These are phyloP conservation scores for Coemansia asiatica DNA, from an alignment of 192 early-diverging fungal genomes.

Conservation along the genomic window DNA sequence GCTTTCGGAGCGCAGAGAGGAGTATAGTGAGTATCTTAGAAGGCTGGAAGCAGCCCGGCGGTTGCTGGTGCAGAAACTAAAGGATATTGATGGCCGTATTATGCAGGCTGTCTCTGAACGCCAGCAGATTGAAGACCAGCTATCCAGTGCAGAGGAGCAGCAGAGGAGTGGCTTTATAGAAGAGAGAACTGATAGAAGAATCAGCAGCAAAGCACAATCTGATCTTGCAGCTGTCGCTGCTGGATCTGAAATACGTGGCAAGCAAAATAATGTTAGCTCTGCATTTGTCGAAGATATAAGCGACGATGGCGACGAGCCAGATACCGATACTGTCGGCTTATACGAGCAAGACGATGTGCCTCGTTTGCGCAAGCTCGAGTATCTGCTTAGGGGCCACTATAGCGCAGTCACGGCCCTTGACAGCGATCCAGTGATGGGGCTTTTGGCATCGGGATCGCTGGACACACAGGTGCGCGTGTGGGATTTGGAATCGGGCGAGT, in stretches of 20 bases:
- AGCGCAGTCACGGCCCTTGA: constrained; percentile 61
- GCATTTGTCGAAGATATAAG: not conserved
- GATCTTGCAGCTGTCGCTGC: not conserved
- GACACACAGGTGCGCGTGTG: constrained; percentile 72
- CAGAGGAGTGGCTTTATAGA: not conserved
- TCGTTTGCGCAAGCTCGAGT: constrained; percentile 27
- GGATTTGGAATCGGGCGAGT: constrained; percentile 51
- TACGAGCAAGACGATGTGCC: constrained; percentile 39
- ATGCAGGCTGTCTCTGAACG: constrained; percentile 20
- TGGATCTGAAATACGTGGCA: not conserved
- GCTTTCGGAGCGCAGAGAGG: constrained; percentile 25
- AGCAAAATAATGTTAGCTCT: not conserved
- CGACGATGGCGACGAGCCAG: not conserved
- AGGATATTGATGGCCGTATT: constrained; percentile 27
- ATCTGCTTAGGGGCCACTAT: constrained; percentile 59
- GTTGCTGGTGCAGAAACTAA: constrained; percentile 15
- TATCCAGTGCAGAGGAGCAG: not conserved
- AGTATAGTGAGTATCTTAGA: constrained; percentile 33
- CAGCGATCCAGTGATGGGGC: constrained; percentile 59
- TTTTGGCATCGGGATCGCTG: constrained; percentile 63
- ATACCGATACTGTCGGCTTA: not conserved
- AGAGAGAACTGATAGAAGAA: not conserved
- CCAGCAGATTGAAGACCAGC: constrained; percentile 15
- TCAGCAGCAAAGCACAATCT: not conserved
- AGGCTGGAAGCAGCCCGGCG: constrained; percentile 22